phyloP scores from a whole-genome alignment of 768 basidiomycete genomes.

The Trametes elegans region DNA sequence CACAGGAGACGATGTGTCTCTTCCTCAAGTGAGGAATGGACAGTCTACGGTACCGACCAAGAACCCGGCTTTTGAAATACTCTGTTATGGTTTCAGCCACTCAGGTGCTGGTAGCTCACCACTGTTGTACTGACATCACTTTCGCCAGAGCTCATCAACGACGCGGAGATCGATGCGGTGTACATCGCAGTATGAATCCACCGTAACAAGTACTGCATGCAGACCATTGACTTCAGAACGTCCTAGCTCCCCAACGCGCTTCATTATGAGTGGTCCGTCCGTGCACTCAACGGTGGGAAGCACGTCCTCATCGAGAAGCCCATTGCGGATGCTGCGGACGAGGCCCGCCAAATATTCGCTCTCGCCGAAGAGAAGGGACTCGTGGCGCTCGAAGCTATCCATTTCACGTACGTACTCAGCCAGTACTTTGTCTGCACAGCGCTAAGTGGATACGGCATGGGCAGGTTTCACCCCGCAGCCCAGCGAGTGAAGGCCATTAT shows the following conservation, averaged over 20 bases:
- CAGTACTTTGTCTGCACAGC: too few species aligned
- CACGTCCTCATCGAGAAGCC: constrained; percentile 39
- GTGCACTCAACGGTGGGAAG: constrained; percentile 33
- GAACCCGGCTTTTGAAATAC: too few species aligned
- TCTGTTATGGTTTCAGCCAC: too few species aligned
- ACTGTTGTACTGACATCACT: not conserved
- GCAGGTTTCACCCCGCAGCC: constrained; percentile 60
- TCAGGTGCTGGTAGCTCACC: too few species aligned
- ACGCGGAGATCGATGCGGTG: constrained; percentile 31
- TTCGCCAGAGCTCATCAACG: constrained; percentile 19
- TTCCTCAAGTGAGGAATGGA: too few species aligned
- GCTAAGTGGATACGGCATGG: not conserved
- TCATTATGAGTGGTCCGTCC: constrained; percentile 37
- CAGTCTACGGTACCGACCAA: too few species aligned
- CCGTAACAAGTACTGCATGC: not conserved
- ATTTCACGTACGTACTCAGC: constrained; percentile 18
- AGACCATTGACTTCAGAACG: not conserved
- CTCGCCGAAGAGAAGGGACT: constrained; percentile 26
- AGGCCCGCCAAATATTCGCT: constrained; percentile 26
- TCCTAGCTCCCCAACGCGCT: constrained; percentile 32
- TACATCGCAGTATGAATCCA: constrained; percentile 31
- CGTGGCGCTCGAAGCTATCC: constrained; percentile 33
- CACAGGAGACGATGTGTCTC: too few species aligned
- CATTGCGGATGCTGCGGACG: constrained; percentile 28
- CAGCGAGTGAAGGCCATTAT: constrained; percentile 53